Percentiles rank a stretch among this genome's conserved stretches.
Conservation (phyloP, 371 early-diverging fungal genomes). For the Rhizopus stolonifer region DNA sequence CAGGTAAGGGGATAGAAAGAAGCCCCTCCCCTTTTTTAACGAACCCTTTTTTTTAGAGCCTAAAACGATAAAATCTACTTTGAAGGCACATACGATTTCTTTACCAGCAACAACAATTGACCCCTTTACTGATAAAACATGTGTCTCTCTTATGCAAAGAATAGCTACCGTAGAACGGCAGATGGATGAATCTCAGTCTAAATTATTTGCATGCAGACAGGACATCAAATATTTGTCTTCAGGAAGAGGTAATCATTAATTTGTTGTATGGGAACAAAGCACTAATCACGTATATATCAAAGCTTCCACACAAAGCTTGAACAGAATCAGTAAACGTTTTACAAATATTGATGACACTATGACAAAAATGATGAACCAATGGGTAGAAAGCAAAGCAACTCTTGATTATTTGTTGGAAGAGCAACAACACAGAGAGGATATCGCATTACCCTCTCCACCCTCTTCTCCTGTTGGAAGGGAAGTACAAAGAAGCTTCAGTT, state of each 20-base stretch:
- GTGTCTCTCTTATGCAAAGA: conserved; percentile 27
- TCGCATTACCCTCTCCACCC: conserved; percentile 17
- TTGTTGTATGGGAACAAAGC: no score
- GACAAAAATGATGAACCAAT: conserved; percentile 24
- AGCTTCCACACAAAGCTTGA: conserved; percentile 10
- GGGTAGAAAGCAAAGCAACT: conserved; percentile 34
- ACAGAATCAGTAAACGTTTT: conserved; percentile 31
- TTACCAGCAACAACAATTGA: neutral
- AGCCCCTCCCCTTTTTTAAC: neutral
- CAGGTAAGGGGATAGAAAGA: neutral
- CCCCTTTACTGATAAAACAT: conserved; percentile 13
- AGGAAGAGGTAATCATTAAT: conserved; percentile 23
- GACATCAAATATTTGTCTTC: conserved; percentile 28
- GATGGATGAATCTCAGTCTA: conserved; percentile 32
- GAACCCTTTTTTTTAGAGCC: neutral
- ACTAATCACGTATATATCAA: neutral
- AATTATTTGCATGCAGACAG: conserved; percentile 37
- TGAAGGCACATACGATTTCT: neutral
- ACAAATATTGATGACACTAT: conserved; percentile 32
- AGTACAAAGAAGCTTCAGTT: neutral
- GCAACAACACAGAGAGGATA: conserved; percentile 8
- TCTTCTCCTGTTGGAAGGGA: conserved; percentile 28
- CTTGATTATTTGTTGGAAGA: conserved; percentile 13
- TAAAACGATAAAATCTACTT: neutral
- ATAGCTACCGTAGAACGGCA: conserved; percentile 36